Conservation (phyloP, 1,284 basidiomycete genomes). For the Ustilago shanxiensis region DNA sequence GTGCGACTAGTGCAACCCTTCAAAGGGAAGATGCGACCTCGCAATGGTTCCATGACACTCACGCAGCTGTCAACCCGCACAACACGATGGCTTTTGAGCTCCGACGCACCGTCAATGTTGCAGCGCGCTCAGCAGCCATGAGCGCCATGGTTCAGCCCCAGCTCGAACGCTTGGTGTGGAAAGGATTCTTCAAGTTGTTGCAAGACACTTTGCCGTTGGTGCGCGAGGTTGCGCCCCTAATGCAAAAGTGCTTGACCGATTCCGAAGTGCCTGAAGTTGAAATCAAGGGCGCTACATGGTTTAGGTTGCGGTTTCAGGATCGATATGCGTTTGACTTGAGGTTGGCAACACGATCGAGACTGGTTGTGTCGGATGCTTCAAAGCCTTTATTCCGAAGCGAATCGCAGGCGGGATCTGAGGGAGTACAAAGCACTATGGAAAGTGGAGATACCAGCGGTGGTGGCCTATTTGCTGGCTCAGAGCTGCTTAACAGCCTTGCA, state of each 20-base stretch:
- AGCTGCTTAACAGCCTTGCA: conserved; percentile 22
- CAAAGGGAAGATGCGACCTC: conserved; percentile 81
- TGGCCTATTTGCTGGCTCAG: conserved; percentile 18
- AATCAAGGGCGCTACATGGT: conserved; percentile 83
- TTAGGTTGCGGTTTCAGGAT: conserved; percentile 79
- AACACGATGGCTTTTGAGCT: conserved; percentile 43
- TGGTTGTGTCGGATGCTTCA: conserved; percentile 45
- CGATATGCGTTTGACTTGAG: conserved; percentile 84
- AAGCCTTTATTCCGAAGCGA: conserved; percentile 41
- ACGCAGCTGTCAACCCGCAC: conserved; percentile 71
- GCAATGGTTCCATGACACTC: conserved; percentile 77
- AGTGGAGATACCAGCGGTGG: background rate
- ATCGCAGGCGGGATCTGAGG: background rate
- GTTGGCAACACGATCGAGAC: conserved; percentile 76
- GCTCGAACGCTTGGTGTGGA: conserved; percentile 41
- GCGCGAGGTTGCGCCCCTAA: conserved; percentile 78
- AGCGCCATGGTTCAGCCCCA: conserved; percentile 19
- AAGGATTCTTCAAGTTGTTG: conserved; percentile 68
- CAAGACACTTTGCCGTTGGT: conserved; percentile 81
- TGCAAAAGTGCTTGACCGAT: conserved; percentile 71
- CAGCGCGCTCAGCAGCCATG: conserved; percentile 73
- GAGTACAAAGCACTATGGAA: background rate
- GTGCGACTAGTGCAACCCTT: conserved; percentile 1
- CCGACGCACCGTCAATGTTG: conserved; percentile 39
- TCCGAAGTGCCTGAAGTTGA: conserved; percentile 74